Percentiles rank a stretch among this genome's conserved stretches.
Evolutionary conservation across 2,329 filamentous ascomycete genomes (phyloP).

Genomic region (Phaeosphaeria sp.): DNA sequence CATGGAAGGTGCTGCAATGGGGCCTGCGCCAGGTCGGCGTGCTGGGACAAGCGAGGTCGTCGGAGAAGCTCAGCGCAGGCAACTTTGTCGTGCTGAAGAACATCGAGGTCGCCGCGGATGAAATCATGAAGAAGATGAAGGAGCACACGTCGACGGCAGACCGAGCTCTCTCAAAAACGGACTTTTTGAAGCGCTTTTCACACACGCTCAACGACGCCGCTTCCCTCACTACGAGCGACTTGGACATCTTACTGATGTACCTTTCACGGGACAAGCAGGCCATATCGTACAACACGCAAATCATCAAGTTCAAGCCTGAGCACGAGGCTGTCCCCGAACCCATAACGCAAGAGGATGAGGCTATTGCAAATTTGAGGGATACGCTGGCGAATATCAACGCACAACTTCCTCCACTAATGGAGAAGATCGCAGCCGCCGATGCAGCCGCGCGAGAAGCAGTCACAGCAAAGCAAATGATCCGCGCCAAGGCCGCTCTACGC

Average conservation of each 20-base stretch:
- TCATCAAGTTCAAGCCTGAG: conserved; percentile 70
- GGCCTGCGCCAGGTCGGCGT: conserved; percentile 71
- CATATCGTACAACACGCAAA: conserved; percentile 78
- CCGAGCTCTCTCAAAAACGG: conserved; percentile 42
- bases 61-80: conserved; percentile 65
- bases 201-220: conserved; percentile 32
- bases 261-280: conserved; percentile 68
- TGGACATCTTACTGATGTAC: conserved; percentile 70
- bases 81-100: conserved; percentile 72
- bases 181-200: conserved; percentile 44
- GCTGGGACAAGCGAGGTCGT: conserved; percentile 53
- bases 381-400: conserved; percentile 71
- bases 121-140: conserved; percentile 46
- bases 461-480: conserved; percentile 71
- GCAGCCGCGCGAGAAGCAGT: conserved; percentile 73
- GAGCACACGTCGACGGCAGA: conserved; percentile 43
- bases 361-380: conserved; percentile 79
- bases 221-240: conserved; percentile 62
- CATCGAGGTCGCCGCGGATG: conserved; percentile 61
- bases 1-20: conserved; percentile 78
- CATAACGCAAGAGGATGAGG: conserved; percentile 79
- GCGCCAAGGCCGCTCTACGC: conserved; percentile 78
- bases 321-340: conserved; percentile 51
- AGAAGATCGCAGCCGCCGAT: conserved; percentile 58
- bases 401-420: conserved; percentile 70